Evolutionary conservation across 495 filamentous ascomycete genomes (phyloP).

Genomic region (Immersiella caudata): DNA sequence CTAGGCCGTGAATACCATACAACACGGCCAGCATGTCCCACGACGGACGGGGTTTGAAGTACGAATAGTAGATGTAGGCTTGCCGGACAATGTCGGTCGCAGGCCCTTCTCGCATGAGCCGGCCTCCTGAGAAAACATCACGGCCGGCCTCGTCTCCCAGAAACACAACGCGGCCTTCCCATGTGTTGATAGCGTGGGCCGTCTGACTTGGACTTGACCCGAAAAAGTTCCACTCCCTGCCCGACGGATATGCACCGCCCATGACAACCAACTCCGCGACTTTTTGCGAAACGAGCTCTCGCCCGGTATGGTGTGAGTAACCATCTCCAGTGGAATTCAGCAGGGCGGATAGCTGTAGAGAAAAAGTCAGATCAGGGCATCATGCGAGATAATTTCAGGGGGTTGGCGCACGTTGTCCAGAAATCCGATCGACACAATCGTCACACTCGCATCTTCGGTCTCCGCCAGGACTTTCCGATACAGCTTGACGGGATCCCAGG

Average conservation of each 20-base stretch:
- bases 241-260: slow-evolving; percentile 50
- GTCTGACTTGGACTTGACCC: slow-evolving; percentile 38
- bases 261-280: slow-evolving; percentile 51
- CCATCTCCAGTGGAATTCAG: slow-evolving; percentile 43
- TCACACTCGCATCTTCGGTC: slow-evolving; percentile 37
- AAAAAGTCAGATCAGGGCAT: neutral
- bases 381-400: neutral
- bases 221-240: slow-evolving; percentile 49
- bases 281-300: slow-evolving; percentile 42
- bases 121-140: slow-evolving; percentile 39
- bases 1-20: slow-evolving; percentile 48
- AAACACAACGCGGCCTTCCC: slow-evolving; percentile 42
- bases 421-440: slow-evolving; percentile 49
- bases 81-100: slow-evolving; percentile 41
- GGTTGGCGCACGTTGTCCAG: slow-evolving; percentile 37
- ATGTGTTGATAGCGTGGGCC: slow-evolving; percentile 45
- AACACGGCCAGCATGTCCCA: slow-evolving; percentile 52
- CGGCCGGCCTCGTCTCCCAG: slow-evolving; percentile 42
- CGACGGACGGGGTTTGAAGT: slow-evolving; percentile 35
- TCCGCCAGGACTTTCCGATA: slow-evolving; percentile 47
- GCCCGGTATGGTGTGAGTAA: slow-evolving; percentile 38
- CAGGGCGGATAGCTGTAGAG: slow-evolving; percentile 40
- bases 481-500: slow-evolving; percentile 46
- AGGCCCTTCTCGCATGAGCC: slow-evolving; percentile 37
- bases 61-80: slow-evolving; percentile 47